phyloP scores from a whole-genome alignment of 2,329 filamentous ascomycete genomes.

The Cordyceps militaris region DNA sequence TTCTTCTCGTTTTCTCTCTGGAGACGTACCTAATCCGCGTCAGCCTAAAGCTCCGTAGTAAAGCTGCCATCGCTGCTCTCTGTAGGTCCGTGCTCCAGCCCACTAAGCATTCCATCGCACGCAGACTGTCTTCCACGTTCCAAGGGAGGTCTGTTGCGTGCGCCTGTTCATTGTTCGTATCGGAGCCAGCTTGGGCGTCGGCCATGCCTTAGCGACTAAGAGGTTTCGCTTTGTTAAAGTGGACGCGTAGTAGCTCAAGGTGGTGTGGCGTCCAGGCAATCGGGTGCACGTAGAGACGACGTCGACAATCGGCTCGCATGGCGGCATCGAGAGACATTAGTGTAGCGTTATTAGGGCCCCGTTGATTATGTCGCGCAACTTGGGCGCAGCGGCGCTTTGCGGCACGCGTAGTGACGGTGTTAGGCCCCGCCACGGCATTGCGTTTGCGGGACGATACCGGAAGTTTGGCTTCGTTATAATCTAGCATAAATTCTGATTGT shows the following conservation, averaged over 20 bases:
- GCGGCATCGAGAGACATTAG: not conserved
- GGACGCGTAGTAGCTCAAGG: not conserved
- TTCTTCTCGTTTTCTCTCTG: not conserved
- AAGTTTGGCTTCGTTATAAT: not conserved
- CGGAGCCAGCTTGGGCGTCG: not conserved
- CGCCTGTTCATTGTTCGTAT: not conserved
- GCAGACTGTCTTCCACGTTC: not conserved
- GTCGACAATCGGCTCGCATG: not conserved
- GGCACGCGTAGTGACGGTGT: not conserved
- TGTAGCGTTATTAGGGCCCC: not conserved
- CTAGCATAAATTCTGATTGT: not conserved
- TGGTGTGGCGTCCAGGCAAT: not conserved
- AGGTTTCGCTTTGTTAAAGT: not conserved
- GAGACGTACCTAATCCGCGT: not conserved
- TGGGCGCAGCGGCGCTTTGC: not conserved
- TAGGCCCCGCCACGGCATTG: not conserved
- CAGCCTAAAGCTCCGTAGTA: not conserved
- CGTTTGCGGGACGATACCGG: not conserved
- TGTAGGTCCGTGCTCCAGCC: not conserved
- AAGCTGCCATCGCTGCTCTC: not conserved
- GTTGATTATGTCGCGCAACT: not conserved
- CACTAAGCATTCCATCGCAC: not conserved
- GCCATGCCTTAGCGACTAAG: not conserved
- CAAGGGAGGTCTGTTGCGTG: not conserved
- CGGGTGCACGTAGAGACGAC: slow-evolving; percentile 1